Evolutionary conservation across 2,329 filamentous ascomycete genomes (phyloP), one percentile per base, ranked within the genome.

Genomic region (Diaporthe citrichinensis): DNA sequence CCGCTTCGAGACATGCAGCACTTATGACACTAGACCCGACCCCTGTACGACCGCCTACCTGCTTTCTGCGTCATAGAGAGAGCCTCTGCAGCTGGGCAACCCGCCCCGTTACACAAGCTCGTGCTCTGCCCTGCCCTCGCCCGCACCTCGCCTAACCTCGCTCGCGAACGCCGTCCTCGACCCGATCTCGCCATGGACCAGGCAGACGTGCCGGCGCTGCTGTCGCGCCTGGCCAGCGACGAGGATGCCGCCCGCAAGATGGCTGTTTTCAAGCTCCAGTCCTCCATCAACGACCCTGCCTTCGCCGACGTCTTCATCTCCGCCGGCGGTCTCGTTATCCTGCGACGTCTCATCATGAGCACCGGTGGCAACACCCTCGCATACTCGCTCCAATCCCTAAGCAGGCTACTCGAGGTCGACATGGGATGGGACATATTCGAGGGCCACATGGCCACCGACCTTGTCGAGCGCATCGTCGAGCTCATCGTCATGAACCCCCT

Each of bases 261-360:
- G 95, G 97, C 97, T 76, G 97, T 97, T 77, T 99, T 99, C 90
- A 98, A 98, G 87, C 92, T 99, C 78, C 97, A 99, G 85, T 93
- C 91, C 78, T 95, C 95, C 77, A 98, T 99, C 85, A 96, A 96
- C 83, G 97, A 99, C 85, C 96, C 96, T 36, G 94, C 95, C 69
- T 98, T 98, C 84, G 97, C 97, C 81, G 97, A 98, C 84, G 92
- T 97, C 80, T 99, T 99, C 86, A 98, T 98, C 77, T 92, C 94
- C 71, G 94, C 95, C 68, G 95, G 95, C 74, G 97, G 97, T 5
- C 89, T 98, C 78, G 89, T 92, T 79, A 92, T 96, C 79, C 87
- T 99, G 80, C 92, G 95, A 72, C 92, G 94, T 74, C 89, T 98
- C 72, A 95, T 97, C 78, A 92, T 98, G 88, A 91, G 92, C 78